These are phyloP conservation scores for Aphanomyces euteiches DNA, from an alignment of 352 stramenopile genomes.

Conservation along the genomic window DNA sequence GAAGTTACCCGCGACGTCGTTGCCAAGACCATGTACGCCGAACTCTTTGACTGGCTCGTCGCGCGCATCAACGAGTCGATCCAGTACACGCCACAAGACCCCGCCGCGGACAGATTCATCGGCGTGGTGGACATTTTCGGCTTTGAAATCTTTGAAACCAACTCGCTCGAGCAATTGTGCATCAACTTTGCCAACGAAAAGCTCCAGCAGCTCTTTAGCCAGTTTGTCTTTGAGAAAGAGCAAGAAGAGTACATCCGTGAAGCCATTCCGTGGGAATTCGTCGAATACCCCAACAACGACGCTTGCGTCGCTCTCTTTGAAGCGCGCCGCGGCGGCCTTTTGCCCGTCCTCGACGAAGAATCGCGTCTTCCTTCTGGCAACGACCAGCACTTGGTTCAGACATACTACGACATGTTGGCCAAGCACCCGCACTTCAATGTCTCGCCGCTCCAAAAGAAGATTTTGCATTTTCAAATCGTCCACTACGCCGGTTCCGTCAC, in stretches of 20 bases:
- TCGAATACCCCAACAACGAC: slow-evolving; percentile 77
- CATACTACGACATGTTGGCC: slow-evolving; percentile 36
- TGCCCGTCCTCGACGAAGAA: slow-evolving; percentile 41
- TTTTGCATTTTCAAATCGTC: slow-evolving; percentile 22
- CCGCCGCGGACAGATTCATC: slow-evolving; percentile 46
- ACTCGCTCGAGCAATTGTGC: slow-evolving; percentile 93
- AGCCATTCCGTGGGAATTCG: slow-evolving; percentile 73
- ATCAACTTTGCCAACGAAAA: slow-evolving; percentile 97
- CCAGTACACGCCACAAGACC: slow-evolving; percentile 46
- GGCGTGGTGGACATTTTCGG: slow-evolving; percentile 90
- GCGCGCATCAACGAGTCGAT: slow-evolving; percentile 86
- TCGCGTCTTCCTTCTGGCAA: slow-evolving; percentile 32
- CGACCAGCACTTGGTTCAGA: slow-evolving; percentile 29
- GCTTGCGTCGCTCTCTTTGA: slow-evolving; percentile 73
- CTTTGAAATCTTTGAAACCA: slow-evolving; percentile 84
- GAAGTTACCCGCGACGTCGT: slow-evolving; percentile 86
- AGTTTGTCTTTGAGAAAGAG: slow-evolving; percentile 62
- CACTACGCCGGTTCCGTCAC: slow-evolving; percentile 4
- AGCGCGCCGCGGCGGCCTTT: slow-evolving; percentile 39
- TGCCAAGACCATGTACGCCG: slow-evolving; percentile 93
- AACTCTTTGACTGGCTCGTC: slow-evolving; percentile 96
- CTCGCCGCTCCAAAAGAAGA: slow-evolving; percentile 23
- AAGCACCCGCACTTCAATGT: slow-evolving; percentile 44
- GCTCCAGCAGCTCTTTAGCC: slow-evolving; percentile 85
- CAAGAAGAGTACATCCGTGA: slow-evolving; percentile 63